Conservation (phyloP, 2,329 filamentous ascomycete species). For the Paraphaeosphaeria minitans region DNA sequence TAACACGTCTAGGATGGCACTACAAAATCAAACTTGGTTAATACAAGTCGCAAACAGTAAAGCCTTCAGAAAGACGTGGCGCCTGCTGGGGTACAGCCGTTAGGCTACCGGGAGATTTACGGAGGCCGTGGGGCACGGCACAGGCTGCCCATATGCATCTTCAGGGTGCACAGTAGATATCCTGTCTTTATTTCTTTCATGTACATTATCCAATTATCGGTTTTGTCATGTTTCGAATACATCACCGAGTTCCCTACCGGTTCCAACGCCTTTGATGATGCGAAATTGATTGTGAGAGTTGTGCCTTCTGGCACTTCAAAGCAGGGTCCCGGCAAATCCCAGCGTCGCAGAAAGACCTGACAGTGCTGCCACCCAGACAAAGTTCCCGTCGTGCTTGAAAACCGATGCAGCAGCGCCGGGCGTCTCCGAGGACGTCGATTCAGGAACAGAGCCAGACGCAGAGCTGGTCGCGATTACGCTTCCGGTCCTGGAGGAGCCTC, state of each 20-base stretch:
- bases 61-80: not conserved
- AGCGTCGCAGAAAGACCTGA: slow-evolving; percentile 25
- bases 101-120: slow-evolving; percentile 5
- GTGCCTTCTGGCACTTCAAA: slow-evolving; percentile 15
- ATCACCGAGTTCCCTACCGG: not conserved
- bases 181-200: not conserved
- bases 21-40: not conserved
- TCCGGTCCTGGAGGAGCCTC: not conserved
- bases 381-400: slow-evolving; percentile 16
- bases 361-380: slow-evolving; percentile 25
- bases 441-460: slow-evolving; percentile 15
- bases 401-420: slow-evolving; percentile 22
- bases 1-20: not conserved
- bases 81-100: not conserved
- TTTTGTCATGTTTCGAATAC: not conserved
- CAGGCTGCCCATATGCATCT: not conserved
- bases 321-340: slow-evolving; percentile 33
- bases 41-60: not conserved
- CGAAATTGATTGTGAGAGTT: not conserved
- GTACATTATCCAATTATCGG: slow-evolving; percentile 1
- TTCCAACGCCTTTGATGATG: slow-evolving; percentile 2
- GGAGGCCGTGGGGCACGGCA: slow-evolving; percentile 8
- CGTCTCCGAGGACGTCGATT: slow-evolving; percentile 20
- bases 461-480: slow-evolving; percentile 2
- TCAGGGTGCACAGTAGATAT: not conserved